These are phyloP conservation scores for Eimeria maxima DNA, from an alignment of 169 alveolate species.

Conservation along the genomic window DNA sequence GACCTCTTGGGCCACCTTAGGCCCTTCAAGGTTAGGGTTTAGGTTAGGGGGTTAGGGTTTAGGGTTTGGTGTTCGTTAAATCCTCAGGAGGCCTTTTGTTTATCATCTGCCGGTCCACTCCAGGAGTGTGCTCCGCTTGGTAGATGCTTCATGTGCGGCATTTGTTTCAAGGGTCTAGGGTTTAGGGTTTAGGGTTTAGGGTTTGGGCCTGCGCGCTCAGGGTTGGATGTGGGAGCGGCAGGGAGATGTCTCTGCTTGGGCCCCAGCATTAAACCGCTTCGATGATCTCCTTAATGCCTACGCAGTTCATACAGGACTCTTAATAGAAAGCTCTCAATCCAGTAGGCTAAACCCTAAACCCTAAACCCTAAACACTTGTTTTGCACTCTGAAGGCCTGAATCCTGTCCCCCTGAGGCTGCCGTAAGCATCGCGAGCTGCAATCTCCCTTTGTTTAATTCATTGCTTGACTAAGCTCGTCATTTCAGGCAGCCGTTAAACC, in stretches of 20 bases:
- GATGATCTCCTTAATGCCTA: conserved; percentile 71
- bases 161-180: background rate
- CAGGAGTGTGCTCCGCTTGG: background rate
- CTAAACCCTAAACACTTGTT: background rate
- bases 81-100: background rate
- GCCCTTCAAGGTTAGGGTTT: conserved; percentile 68
- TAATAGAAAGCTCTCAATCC: background rate
- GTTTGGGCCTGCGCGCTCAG: conserved; percentile 20
- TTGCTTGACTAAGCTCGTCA: no score
- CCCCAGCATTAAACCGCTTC: conserved; percentile 78
- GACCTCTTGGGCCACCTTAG: conserved; percentile 77
- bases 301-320: conserved; percentile 71
- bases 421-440: background rate
- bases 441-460: background rate
- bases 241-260: conserved; percentile 83
- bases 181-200: conserved; percentile 18
- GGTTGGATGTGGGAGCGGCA: conserved; percentile 83
- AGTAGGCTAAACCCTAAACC: conserved; percentile 14
- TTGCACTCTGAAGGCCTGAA: no score
- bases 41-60: background rate
- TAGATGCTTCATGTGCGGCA: no score
- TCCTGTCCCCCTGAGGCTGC: background rate
- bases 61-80: background rate
- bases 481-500: background rate
- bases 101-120: background rate